Evolutionary conservation across 345 rosid species (phyloP).

Genomic region (Odontarrhena argentea): DNA sequence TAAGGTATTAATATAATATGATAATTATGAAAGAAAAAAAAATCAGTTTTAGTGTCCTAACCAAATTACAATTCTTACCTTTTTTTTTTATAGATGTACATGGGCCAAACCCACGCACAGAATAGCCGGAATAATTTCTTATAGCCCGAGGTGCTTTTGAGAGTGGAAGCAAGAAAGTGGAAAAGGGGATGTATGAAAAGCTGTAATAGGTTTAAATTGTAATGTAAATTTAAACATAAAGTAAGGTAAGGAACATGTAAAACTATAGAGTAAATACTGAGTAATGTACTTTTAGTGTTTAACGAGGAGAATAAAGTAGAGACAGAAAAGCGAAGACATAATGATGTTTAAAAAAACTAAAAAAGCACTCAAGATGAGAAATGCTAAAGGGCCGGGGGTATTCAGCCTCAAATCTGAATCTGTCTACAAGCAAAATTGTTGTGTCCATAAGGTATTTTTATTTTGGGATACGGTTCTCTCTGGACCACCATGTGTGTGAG

Average conservation of each 20-base stretch:
- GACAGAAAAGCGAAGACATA: slow-evolving; percentile 29
- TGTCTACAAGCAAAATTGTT: neutral
- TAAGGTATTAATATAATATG: no score
- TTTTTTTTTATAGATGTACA: neutral
- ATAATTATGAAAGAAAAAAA: no score
- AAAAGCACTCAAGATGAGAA: slow-evolving; percentile 20
- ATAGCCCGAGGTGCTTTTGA: neutral
- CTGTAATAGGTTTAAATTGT: neutral
- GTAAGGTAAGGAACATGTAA: slow-evolving; percentile 9
- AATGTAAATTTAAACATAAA: neutral
- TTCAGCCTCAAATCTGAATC: slow-evolving; percentile 4
- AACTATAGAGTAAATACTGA: neutral
- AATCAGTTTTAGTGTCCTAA: neutral
- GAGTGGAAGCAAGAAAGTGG: slow-evolving; percentile 3
- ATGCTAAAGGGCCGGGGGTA: slow-evolving; percentile 1
- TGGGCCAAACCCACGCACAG: neutral
- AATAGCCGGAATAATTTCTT: neutral
- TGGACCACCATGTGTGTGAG: slow-evolving; percentile 32
- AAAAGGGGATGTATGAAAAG: slow-evolving; percentile 1
- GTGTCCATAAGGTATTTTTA: neutral
- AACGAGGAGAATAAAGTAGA: slow-evolving; percentile 32
- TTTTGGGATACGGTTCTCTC: slow-evolving; percentile 9
- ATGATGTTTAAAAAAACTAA: slow-evolving; percentile 5
- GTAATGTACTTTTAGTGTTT: slow-evolving; percentile 16
- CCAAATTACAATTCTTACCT: neutral